Evolutionary conservation across 768 basidiomycete genomes (phyloP).

Genomic region (Rhodotorula kratochvilovae): DNA sequence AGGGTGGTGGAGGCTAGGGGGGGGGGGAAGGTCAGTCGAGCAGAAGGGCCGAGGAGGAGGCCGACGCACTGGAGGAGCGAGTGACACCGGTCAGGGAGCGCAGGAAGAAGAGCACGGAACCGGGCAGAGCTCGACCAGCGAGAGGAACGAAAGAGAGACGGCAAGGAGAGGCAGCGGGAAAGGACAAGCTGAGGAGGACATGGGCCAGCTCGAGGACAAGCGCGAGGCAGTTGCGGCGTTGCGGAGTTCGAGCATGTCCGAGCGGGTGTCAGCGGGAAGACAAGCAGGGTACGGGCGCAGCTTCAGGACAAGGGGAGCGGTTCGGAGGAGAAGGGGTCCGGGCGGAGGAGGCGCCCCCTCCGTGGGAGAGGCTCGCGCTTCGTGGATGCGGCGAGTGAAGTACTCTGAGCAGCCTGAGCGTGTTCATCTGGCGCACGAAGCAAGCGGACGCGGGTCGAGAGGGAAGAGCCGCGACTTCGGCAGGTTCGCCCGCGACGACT

Average conservation of each 20-base stretch:
- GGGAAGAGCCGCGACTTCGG: not conserved
- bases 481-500: not conserved
- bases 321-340: too few species aligned
- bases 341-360: too few species aligned
- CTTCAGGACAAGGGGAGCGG: too few species aligned
- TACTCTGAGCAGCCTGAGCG: too few species aligned
- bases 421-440: too few species aligned
- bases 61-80: not conserved
- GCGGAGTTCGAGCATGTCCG: not conserved
- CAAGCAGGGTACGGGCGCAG: too few species aligned
- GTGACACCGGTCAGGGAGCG: too few species aligned
- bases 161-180: not conserved
- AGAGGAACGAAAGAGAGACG: too few species aligned
- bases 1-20: not conserved
- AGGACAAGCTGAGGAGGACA: not conserved
- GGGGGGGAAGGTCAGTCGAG: not conserved
- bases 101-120: not conserved
- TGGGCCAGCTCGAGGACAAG: not conserved
- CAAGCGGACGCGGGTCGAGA: too few species aligned
- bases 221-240: not conserved
- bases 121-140: conserved; percentile 4
- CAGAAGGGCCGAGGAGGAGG: not conserved
- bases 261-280: not conserved
- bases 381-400: too few species aligned
- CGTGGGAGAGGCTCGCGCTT: too few species aligned